Percentiles rank a stretch among this genome's conserved stretches.
Conservation (phyloP, 192 early-diverging fungal genomes). For the Coemansia sp. region DNA sequence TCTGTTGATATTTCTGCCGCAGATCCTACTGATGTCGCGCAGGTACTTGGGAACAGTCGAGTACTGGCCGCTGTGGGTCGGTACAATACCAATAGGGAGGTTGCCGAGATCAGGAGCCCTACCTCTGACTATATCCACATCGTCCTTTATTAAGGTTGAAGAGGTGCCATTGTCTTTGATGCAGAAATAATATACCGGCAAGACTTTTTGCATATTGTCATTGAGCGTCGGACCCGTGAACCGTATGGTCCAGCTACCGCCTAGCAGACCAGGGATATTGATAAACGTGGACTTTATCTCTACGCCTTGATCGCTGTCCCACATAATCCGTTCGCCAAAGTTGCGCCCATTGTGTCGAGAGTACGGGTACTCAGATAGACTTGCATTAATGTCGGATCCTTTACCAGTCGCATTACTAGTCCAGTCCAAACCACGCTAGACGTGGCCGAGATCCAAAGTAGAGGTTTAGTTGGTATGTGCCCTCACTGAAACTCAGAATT, state of each 20-base stretch:
- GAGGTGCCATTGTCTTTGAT: conserved; percentile 74
- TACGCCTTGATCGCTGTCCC: conserved; percentile 37
- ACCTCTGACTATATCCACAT: conserved; percentile 58
- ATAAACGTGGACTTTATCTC: conserved; percentile 37
- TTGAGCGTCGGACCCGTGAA: conserved; percentile 67
- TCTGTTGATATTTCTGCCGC: too few relatives aligned
- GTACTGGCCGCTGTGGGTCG: too few relatives aligned
- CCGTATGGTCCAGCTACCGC: conserved; percentile 51
- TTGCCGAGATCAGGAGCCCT: conserved; percentile 29
- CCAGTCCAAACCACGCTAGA: too few relatives aligned
- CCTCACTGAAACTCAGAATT: too few relatives aligned
- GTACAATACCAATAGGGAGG: too few relatives aligned
- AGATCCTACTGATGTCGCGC: too few relatives aligned
- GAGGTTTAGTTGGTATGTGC: too few relatives aligned
- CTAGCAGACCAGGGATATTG: conserved; percentile 60
- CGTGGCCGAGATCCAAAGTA: too few relatives aligned
- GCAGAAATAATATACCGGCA: conserved; percentile 78
- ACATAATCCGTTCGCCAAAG: conserved; percentile 70
- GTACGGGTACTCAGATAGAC: neutral
- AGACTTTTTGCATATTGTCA: conserved; percentile 52
- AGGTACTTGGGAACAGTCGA: too few relatives aligned
- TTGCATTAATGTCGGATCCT: conserved; percentile 89
- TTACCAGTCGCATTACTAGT: conserved; percentile 57
- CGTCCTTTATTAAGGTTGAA: conserved; percentile 45
- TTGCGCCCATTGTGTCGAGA: conserved; percentile 65